phyloP scores from a whole-genome alignment of 2,329 filamentous ascomycete genomes.

The Fusarium nurragi region DNA sequence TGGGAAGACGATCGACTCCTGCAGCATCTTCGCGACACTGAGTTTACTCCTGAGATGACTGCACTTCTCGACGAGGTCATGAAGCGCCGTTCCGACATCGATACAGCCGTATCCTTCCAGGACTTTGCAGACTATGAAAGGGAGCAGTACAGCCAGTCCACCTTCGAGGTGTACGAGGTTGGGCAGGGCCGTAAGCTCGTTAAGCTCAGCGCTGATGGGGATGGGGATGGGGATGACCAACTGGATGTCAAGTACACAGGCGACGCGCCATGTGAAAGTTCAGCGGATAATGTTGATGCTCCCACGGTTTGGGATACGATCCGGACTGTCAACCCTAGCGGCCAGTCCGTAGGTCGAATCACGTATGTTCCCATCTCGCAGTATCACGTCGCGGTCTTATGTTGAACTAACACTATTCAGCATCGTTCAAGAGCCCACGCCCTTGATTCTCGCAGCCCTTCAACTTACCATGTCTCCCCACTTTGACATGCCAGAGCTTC shows the following conservation, averaged over 20 bases:
- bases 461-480: slow-evolving; percentile 65
- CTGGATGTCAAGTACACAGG: slow-evolving; percentile 42
- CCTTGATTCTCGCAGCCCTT: slow-evolving; percentile 66
- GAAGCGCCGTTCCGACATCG: slow-evolving; percentile 48
- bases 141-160: slow-evolving; percentile 57
- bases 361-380: slow-evolving; percentile 53
- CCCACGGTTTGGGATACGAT: slow-evolving; percentile 55
- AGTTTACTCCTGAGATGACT: slow-evolving; percentile 54
- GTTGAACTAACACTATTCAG: slow-evolving; percentile 44
- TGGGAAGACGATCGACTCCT: slow-evolving; percentile 57
- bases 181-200: slow-evolving; percentile 55
- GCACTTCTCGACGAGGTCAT: slow-evolving; percentile 51
- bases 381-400: background rate
- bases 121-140: slow-evolving; percentile 51
- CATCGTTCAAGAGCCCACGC: slow-evolving; percentile 68
- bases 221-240: slow-evolving; percentile 40
- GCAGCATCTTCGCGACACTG: slow-evolving; percentile 51
- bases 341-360: slow-evolving; percentile 64
- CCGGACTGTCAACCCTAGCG: slow-evolving; percentile 49
- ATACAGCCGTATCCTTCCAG: slow-evolving; percentile 45
- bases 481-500: slow-evolving; percentile 71
- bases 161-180: slow-evolving; percentile 68
- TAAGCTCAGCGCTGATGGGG: slow-evolving; percentile 45
- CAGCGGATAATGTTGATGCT: slow-evolving; percentile 50
- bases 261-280: slow-evolving; percentile 38